Evolutionary conservation across 2,329 filamentous ascomycete species (phyloP).

Genomic region (Colletotrichum karsti): DNA sequence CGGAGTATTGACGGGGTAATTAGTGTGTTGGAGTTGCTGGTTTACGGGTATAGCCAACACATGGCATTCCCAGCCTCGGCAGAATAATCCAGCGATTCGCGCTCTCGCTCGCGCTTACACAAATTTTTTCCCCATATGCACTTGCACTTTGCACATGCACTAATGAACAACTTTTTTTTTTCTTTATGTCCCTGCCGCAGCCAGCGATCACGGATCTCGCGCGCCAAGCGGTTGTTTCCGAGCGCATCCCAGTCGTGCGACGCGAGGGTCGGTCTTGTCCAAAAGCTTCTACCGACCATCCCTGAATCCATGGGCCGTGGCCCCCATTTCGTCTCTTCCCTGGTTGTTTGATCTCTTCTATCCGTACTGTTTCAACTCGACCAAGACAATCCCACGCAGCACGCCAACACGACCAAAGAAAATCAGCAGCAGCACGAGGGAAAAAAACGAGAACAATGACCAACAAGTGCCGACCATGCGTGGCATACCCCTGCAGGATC

Average conservation of each 20-base stretch:
- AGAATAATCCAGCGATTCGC: conserved; percentile 5
- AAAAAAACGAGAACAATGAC: background rate
- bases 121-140: too few species aligned
- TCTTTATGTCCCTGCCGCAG: background rate
- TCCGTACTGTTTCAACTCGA: conserved; percentile 24
- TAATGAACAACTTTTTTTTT: background rate
- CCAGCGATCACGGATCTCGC: conserved; percentile 24
- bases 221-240: conserved; percentile 28
- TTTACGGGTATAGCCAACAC: background rate
- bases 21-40: background rate
- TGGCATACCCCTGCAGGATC: background rate
- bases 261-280: conserved; percentile 26
- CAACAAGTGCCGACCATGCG: conserved; percentile 3
- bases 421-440: background rate
- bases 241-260: conserved; percentile 25
- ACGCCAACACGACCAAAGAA: background rate
- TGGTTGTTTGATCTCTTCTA: conserved; percentile 28
- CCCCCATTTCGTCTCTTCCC: conserved; percentile 12
- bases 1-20: too few species aligned
- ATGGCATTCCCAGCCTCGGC: conserved; percentile 12
- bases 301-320: conserved; percentile 9
- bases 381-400: conserved; percentile 2
- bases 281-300: conserved; percentile 24
- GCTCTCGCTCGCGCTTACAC: background rate
- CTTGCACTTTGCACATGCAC: too few species aligned